Evolutionary conservation across 1,284 basidiomycete species (phyloP).

Genomic region (Amylostereum areolatum): DNA sequence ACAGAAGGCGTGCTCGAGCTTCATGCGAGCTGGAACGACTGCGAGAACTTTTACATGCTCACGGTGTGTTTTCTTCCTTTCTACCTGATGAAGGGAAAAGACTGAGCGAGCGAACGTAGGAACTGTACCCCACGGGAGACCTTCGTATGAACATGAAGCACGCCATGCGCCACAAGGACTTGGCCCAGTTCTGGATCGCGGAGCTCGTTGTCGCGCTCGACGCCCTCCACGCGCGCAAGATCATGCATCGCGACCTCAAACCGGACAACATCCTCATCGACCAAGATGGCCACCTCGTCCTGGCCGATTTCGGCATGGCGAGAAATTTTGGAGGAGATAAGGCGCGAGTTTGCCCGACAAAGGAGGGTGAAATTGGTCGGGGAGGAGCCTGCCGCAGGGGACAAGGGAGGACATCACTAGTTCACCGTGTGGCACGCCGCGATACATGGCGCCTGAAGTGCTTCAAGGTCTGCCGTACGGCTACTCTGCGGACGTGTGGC

Average conservation of each 20-base stretch:
- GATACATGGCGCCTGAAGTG: constrained; percentile 63
- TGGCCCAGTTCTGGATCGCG: constrained; percentile 17
- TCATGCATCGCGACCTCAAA: constrained; percentile 30
- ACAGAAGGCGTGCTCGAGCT: constrained; percentile 13
- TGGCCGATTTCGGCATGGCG: constrained; percentile 62
- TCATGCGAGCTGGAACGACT: constrained; percentile 20
- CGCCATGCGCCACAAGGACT: constrained; percentile 9
- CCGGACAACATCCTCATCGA: constrained; percentile 67
- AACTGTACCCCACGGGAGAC: constrained; percentile 18
- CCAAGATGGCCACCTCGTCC: constrained; percentile 55
- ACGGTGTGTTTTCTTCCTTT: constrained; percentile 13
- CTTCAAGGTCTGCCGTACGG: constrained; percentile 36
- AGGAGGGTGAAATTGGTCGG: too few relatives aligned
- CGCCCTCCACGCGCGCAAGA: constrained; percentile 39
- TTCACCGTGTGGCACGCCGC: constrained; percentile 24
- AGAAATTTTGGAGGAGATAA: background rate
- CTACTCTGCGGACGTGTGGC: constrained; percentile 33
- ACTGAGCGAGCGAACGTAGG: constrained; percentile 8
- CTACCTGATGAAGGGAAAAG: background rate
- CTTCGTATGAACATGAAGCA: constrained; percentile 14
- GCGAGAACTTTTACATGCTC: constrained; percentile 25
- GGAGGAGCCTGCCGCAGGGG: background rate
- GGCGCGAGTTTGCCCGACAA: too few relatives aligned
- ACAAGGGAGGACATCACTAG: constrained; percentile 7
- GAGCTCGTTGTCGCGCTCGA: constrained; percentile 20